These are phyloP conservation scores for Omphalotus guepiniiformis DNA, from an alignment of 768 basidiomycete species.

Conservation along the genomic window DNA sequence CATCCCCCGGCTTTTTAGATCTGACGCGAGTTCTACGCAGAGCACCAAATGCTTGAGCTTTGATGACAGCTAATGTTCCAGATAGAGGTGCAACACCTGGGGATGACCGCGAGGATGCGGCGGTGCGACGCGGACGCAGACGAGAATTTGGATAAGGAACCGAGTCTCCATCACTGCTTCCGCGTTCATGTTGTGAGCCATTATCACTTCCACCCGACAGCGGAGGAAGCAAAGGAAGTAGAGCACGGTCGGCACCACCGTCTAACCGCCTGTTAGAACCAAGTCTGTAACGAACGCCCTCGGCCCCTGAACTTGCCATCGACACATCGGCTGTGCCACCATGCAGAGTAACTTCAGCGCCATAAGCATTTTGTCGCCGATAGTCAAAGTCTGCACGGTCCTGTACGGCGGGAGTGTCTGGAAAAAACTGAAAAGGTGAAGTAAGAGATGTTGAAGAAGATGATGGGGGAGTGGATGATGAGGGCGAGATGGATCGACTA, in stretches of 20 bases:
- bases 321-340: constrained; percentile 74
- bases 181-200: constrained; percentile 50
- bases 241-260: constrained; percentile 42
- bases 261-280: constrained; percentile 19
- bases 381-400: constrained; percentile 66
- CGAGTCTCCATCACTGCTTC: constrained; percentile 56
- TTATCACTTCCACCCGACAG: constrained; percentile 45
- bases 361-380: constrained; percentile 49
- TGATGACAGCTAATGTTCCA: constrained; percentile 85
- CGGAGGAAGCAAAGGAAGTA: constrained; percentile 42
- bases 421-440: constrained; percentile 61
- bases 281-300: constrained; percentile 59
- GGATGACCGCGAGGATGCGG: constrained; percentile 44
- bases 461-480: constrained; percentile 55
- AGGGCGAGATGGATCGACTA: constrained; percentile 72
- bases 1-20: constrained; percentile 65
- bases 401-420: constrained; percentile 33
- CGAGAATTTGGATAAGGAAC: constrained; percentile 37
- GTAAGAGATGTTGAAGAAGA: constrained; percentile 62
- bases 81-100: constrained; percentile 48
- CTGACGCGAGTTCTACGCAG: constrained; percentile 74
- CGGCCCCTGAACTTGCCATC: constrained; percentile 32
- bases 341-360: constrained; percentile 64
- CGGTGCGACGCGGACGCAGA: constrained; percentile 44
- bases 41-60: constrained; percentile 86